Base-by-base conservation (phyloP, 2,329 filamentous ascomycete genomes). In the Catunica adiposa region DNA sequence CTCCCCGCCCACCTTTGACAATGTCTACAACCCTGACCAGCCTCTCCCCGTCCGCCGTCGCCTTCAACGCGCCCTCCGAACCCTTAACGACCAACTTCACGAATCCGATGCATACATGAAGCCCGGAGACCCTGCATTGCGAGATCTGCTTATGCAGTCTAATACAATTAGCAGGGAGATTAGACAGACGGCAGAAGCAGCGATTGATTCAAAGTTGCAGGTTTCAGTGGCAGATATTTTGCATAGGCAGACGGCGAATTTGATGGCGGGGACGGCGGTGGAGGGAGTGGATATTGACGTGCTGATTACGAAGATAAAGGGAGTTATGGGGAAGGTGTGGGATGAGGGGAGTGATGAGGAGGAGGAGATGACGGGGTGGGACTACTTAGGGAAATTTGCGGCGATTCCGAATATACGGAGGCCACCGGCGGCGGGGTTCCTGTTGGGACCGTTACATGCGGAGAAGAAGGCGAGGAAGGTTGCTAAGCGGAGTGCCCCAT, bases 131-230 rank as follows among this genome's bases (percentile, higher is more conserved):
- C 15, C 53, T 3, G 80, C 88, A 58, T 71, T 95, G 15, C 71
- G 77, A 57, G 73, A 83, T 8, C 80, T 81, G 1, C 71, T 97
- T 23, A 67, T 77, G 23, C 75, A 77, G 60, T 82, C 84, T 15
- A 82, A 92, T 62, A 67, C 73, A 37, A 69, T 83, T 14, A 82
- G 83, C 59, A 73, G 74, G 56, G 74, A 80, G 61, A 83, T 94
- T 59, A 86, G 84, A 63, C 89, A 96, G 70, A 95, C 92, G 0
- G 81, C 83, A 1, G 92, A 97, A 66, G 92, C 92, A 0, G 86
- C 85, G 0, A 83, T 94, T 59, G 92, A 98, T 66, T 89, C 90
- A 0, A 81, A 86, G n/a, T 74, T 94, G 25, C 75, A 97, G 2
- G 84, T 95, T 51, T 82, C 78, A 60, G 82, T 86, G 0, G 86